Evolutionary conservation across 371 early-diverging fungal species (phyloP).

Genomic region (Funneliformis caledonium): DNA sequence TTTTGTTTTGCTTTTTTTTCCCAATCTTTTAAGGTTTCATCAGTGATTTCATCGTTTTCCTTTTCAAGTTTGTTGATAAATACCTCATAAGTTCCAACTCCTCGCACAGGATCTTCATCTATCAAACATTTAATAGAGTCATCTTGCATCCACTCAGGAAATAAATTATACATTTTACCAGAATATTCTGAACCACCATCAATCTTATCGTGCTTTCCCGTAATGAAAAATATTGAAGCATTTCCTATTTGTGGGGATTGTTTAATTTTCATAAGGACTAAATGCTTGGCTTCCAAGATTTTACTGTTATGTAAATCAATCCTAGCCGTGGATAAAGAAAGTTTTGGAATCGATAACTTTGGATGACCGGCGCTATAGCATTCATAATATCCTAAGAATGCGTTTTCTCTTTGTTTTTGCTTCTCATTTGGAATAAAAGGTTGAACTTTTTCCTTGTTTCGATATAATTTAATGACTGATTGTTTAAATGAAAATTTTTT

Average conservation of each 20-base stretch:
- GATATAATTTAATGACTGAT: no score
- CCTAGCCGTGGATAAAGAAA: neutral
- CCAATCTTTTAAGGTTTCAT: no score
- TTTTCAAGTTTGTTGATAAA: no score
- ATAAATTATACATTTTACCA: no score
- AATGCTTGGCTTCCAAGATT: neutral
- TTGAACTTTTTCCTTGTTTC: neutral
- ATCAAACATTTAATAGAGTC: neutral
- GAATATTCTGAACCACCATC: slow-evolving; percentile 34
- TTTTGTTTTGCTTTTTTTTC: no score
- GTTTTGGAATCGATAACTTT: neutral
- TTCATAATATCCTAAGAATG: neutral
- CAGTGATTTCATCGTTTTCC: no score
- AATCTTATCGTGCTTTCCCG: neutral
- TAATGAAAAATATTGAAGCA: neutral
- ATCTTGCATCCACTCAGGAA: no score
- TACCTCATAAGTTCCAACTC: no score
- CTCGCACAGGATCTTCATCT: no score
- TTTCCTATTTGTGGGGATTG: neutral
- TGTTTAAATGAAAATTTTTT: neutral
- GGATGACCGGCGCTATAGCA: neutral
- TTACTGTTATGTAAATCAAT: neutral
- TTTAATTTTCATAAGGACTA: neutral
- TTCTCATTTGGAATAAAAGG: neutral
- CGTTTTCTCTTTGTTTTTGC: neutral